A percentile compares a stretch with the other conserved stretches of the same genome.
phyloP scores from a whole-genome alignment of 2,329 filamentous ascomycete species.

The Cercospora berteroae region DNA sequence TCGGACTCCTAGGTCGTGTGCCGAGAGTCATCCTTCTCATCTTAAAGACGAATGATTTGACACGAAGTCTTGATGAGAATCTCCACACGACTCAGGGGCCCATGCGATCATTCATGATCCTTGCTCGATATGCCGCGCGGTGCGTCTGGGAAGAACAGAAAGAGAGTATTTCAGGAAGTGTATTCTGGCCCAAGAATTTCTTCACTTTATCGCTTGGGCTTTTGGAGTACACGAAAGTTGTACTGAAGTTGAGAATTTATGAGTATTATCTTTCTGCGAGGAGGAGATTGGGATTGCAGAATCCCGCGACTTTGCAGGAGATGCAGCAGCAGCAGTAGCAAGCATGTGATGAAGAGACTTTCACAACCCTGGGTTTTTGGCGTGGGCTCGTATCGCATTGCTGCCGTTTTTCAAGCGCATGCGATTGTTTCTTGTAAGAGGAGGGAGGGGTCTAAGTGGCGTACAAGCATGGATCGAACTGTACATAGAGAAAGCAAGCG shows the following conservation, averaged over 20 bases:
- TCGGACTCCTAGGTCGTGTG: conserved; percentile 82
- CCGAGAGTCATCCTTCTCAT: conserved; percentile 91
- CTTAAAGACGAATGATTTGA: conserved; percentile 96
- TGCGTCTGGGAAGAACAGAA: conserved; percentile 62
- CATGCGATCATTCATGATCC: conserved; percentile 61
- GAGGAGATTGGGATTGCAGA: conserved; percentile 24
- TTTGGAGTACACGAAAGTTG: conserved; percentile 54
- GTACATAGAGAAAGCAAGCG: neutral
- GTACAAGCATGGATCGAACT: neutral
- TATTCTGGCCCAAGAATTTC: conserved; percentile 55
- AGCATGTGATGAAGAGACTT: neutral
- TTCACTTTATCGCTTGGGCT: conserved; percentile 53
- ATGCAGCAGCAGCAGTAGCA: neutral
- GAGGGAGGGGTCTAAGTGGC: neutral
- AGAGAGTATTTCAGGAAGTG: conserved; percentile 51
- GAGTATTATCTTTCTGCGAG: conserved; percentile 56
- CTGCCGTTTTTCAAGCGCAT: neutral
- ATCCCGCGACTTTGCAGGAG: conserved; percentile 10
- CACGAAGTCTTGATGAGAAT: conserved; percentile 87
- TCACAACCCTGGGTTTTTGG: neutral
- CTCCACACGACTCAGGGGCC: conserved; percentile 69
- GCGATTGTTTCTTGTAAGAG: neutral
- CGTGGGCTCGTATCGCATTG: neutral
- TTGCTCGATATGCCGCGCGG: conserved; percentile 61
- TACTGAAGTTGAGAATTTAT: conserved; percentile 58